Base-by-base conservation (phyloP, 192 early-diverging fungal genomes). In the Rhizoclosmatium globosum region DNA sequence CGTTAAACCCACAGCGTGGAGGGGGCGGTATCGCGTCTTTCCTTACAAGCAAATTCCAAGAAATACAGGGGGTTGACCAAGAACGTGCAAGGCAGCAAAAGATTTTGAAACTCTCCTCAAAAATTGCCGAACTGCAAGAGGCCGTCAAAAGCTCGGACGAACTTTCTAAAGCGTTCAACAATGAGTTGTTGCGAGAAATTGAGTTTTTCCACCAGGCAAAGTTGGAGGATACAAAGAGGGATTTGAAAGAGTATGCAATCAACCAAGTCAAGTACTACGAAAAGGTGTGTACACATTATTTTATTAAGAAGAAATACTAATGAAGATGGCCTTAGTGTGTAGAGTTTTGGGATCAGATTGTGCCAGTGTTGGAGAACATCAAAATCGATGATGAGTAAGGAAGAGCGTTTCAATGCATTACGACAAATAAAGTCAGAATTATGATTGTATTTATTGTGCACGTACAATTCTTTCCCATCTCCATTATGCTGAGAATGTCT, bases 231-330 rank as follows among this genome's bases (percentile, higher is more conserved):
- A 89, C 96, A 73, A 94, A 94, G 79, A 87, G 90, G 31, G 89
- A 89, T 23, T 82, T 97, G 75, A 75, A 91, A 38, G 92, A 91
- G 39, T 92, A 95, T 82, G 91, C 92, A 4, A 88, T 92, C 4
- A 89, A 92, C 31, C 95, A 98, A 68, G 89, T 96, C 64, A 91
- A 93, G 76, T 99, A 94, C 71, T 94, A 92, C 81, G 84, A 94
- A 74, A 89, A 94, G 81, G 91, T 94, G 82, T 71, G 23, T 23
- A 9, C n/a, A 45, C 57, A 23, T 39, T 59, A 42, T 38, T 41
- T 66, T n/a, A 15, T 31, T 56, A n/a, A 4, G 15, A 38, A 21
- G 31, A 31, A 31, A 31, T 31, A 31, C 43, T 19, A 41, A n/a
- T 47, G 31, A 31, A 56, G 31, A 15, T 9, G 23, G 4, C 48